A percentile compares a stretch with the other conserved stretches of the same genome.
Conservation (phyloP, 768 basidiomycete species). For the Tricholoma hemisulphureum region DNA sequence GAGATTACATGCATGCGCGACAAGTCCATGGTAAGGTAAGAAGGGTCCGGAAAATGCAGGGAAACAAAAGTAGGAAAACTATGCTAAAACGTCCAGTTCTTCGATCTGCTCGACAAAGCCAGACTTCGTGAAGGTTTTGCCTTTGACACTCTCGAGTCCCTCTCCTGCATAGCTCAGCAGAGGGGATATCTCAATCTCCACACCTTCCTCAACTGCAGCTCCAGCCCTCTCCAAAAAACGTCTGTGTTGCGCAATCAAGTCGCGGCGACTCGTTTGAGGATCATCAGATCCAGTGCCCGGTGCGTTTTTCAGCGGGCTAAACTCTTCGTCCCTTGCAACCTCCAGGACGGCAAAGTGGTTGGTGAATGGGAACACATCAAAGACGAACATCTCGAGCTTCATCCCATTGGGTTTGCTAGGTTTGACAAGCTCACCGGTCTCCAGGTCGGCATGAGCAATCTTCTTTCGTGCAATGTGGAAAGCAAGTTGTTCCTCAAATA, state of each 20-base stretch:
- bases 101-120: slow-evolving; percentile 65
- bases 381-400: slow-evolving; percentile 98
- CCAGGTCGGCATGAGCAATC: slow-evolving; percentile 78
- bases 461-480: slow-evolving; percentile 99
- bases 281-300: slow-evolving; percentile 89
- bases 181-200: slow-evolving; percentile 91
- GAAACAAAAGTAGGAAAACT: slow-evolving; percentile 3
- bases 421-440: slow-evolving; percentile 68
- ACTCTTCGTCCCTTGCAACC: slow-evolving; percentile 85
- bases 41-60: slow-evolving; percentile 6
- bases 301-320: slow-evolving; percentile 96
- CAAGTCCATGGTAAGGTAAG: slow-evolving; percentile 13
- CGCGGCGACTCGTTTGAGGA: slow-evolving; percentile 85
- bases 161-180: slow-evolving; percentile 90
- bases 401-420: slow-evolving; percentile 94
- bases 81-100: slow-evolving; percentile 64
- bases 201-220: slow-evolving; percentile 64
- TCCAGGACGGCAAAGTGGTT: slow-evolving; percentile 82
- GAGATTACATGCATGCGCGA: background rate
- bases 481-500: slow-evolving; percentile 84
- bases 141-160: slow-evolving; percentile 76
- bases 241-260: slow-evolving; percentile 84
- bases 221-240: slow-evolving; percentile 82
- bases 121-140: slow-evolving; percentile 74
- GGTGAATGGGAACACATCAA: slow-evolving; percentile 97